Evolutionary conservation across 2,329 filamentous ascomycete genomes (phyloP).

Genomic region (Pseudohalonectria lignicola): DNA sequence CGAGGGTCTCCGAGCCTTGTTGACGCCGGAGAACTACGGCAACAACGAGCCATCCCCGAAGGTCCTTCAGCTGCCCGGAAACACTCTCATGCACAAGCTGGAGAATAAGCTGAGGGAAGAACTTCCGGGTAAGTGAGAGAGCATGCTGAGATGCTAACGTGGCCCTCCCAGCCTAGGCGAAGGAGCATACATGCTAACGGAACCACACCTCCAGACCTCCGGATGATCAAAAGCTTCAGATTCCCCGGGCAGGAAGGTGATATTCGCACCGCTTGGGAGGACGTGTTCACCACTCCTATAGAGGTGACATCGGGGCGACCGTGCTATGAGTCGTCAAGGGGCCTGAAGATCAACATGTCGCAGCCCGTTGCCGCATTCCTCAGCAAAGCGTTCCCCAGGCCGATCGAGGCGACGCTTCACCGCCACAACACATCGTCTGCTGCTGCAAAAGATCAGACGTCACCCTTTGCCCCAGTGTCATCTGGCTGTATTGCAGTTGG

Average conservation of each 20-base stretch:
- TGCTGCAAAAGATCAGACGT: no score
- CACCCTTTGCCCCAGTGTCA: background rate
- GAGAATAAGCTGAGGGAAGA: background rate
- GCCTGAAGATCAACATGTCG: background rate
- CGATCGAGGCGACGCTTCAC: background rate
- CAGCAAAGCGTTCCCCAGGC: background rate
- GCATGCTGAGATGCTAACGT: background rate
- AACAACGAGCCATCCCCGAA: background rate
- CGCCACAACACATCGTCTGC: background rate
- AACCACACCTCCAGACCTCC: background rate
- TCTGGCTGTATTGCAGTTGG: background rate
- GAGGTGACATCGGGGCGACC: background rate
- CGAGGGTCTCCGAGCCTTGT: background rate
- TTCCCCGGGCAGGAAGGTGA: background rate
- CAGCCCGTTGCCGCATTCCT: slow-evolving; percentile 1
- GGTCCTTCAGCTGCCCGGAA: background rate
- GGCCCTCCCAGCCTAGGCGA: background rate
- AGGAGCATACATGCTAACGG: background rate
- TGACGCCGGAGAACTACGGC: background rate
- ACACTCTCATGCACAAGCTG: background rate
- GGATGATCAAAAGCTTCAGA: background rate
- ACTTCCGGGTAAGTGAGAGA: background rate
- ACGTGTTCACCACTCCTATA: background rate
- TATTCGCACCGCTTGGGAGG: background rate
- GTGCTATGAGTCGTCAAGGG: background rate